phyloP scores from a whole-genome alignment of 768 basidiomycete species.

The Paxillus rubicundulus region DNA sequence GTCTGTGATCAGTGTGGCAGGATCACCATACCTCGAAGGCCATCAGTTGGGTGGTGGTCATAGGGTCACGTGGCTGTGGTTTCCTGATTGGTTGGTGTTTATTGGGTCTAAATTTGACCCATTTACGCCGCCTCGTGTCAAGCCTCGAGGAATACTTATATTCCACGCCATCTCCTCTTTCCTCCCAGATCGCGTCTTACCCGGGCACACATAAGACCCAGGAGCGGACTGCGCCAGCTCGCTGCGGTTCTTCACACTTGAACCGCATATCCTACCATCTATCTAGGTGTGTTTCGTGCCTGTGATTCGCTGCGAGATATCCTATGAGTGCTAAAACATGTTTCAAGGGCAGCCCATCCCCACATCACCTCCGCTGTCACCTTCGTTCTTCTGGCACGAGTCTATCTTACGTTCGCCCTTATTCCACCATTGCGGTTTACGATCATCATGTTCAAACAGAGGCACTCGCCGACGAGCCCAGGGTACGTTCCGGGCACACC shows the following conservation, averaged over 20 bases:
- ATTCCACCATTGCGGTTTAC: conserved; percentile 5
- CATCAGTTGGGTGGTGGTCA: neutral
- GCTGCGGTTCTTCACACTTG: conserved; percentile 21
- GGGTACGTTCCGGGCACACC: conserved; percentile 21
- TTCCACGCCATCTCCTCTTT: neutral
- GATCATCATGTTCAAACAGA: conserved; percentile 28
- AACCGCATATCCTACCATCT: conserved; percentile 8
- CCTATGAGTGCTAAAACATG: neutral
- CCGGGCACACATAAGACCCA: conserved; percentile 16
- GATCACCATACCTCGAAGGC: neutral
- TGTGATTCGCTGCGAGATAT: neutral
- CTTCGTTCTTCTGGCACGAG: conserved; percentile 17
- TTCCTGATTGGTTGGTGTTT: conserved; percentile 18
- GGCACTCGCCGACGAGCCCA: conserved; percentile 13
- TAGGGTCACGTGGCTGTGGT: conserved; percentile 20
- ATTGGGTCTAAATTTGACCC: conserved; percentile 12
- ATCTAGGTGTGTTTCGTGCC: conserved; percentile 10
- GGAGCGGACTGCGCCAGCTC: conserved; percentile 25
- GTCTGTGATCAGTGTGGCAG: neutral
- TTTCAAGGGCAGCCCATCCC: neutral
- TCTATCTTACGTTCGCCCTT: conserved; percentile 10
- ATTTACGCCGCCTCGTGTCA: conserved; percentile 25
- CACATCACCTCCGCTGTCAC: neutral
- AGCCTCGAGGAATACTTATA: conserved; percentile 25
- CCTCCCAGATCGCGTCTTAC: conserved; percentile 6